A percentile compares a stretch with the other conserved stretches of the same genome.
These are phyloP conservation scores for Meira nashicola DNA, from an alignment of 1,284 basidiomycete species.

Conservation along the genomic window DNA sequence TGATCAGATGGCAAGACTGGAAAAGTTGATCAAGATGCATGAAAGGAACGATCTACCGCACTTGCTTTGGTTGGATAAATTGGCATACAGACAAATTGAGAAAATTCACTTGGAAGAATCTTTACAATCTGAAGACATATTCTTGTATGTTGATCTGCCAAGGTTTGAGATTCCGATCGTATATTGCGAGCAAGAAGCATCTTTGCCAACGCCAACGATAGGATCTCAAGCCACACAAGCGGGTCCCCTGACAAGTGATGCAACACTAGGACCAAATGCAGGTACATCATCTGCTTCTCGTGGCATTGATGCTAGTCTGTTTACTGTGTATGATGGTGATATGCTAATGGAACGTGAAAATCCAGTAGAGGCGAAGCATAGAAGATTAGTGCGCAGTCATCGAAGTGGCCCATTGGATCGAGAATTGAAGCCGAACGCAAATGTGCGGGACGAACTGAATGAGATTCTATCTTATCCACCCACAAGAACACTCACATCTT, in stretches of 20 bases:
- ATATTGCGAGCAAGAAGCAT: constrained; percentile 63
- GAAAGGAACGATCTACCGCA: constrained; percentile 89
- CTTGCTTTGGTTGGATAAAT: constrained; percentile 89
- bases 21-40: constrained; percentile 95
- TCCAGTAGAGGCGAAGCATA: constrained; percentile 94
- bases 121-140: constrained; percentile 53
- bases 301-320: constrained; percentile 59
- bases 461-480: constrained; percentile 81
- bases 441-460: constrained; percentile 85
- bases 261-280: not conserved
- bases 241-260: not conserved
- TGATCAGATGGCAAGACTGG: constrained; percentile 89
- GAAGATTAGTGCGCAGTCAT: constrained; percentile 87
- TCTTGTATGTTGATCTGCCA: constrained; percentile 89
- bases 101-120: constrained; percentile 55
- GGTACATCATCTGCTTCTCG: constrained; percentile 24
- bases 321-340: constrained; percentile 90
- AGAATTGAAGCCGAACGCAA: constrained; percentile 90
- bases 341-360: constrained; percentile 70
- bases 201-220: not conserved
- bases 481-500: constrained; percentile 75
- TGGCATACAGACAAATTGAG: constrained; percentile 88
- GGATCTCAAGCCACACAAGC: not conserved
- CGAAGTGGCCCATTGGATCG: constrained; percentile 88
- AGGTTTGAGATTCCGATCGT: constrained; percentile 98